Conservation (phyloP, 140 eudicot species). For the Anethum foeniculum region DNA sequence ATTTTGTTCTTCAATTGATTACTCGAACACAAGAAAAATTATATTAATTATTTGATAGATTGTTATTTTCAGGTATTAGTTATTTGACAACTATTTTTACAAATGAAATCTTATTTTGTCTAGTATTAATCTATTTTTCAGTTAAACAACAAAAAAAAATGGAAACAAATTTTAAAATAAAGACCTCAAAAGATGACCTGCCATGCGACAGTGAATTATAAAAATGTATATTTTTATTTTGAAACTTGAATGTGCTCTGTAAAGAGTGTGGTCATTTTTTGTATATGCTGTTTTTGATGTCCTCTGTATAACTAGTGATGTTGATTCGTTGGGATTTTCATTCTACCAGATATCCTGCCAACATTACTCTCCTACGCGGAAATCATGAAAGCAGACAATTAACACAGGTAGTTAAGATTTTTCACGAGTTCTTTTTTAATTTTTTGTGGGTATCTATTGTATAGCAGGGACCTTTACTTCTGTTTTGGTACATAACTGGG, state of each 20-base stretch:
- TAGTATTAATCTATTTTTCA: neutral
- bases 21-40: neutral
- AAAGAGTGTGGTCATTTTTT: neutral
- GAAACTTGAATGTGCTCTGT: neutral
- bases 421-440: neutral
- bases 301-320: neutral
- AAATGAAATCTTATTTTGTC: neutral
- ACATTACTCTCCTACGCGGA: constrained; percentile 93
- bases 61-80: neutral
- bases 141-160: neutral
- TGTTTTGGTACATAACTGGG: neutral
- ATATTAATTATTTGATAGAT: neutral
- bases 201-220: neutral
- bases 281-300: neutral
- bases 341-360: constrained; percentile 75
- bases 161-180: neutral
- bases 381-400: constrained; percentile 98
- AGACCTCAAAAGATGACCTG: neutral
- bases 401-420: constrained; percentile 59
- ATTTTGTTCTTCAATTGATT: neutral
- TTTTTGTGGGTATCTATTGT: neutral
- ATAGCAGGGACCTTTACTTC: neutral
- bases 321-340: constrained; percentile 7
- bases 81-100: neutral
- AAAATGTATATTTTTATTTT: neutral